Evolutionary conservation across 2,329 filamentous ascomycete genomes (phyloP).

Genomic region (Pseudogymnoascus sp.): DNA sequence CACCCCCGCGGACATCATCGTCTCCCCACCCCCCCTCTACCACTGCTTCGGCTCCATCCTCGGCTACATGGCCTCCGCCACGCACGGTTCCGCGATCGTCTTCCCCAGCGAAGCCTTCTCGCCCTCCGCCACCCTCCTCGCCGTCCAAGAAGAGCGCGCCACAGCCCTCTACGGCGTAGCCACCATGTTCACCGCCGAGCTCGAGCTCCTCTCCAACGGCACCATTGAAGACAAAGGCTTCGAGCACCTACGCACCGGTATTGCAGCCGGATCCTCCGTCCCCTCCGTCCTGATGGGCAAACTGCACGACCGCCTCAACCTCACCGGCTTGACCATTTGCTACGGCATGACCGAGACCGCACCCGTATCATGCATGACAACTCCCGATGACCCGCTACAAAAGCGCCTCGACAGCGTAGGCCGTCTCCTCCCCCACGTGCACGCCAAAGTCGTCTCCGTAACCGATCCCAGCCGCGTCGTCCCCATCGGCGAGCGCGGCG

Average conservation of each 20-base stretch:
- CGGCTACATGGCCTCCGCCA: conserved; percentile 93
- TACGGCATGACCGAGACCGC: conserved; percentile 44
- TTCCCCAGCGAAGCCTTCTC: conserved; percentile 86
- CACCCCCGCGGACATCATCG: conserved; percentile 62
- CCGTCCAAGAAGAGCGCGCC: conserved; percentile 38
- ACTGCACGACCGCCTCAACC: conserved; percentile 63
- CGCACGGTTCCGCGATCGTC: conserved; percentile 67
- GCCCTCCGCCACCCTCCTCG: conserved; percentile 57
- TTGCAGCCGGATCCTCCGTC: conserved; percentile 79
- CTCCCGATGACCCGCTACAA: conserved; percentile 55
- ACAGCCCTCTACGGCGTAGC: conserved; percentile 77
- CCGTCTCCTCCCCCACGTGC: conserved; percentile 72
- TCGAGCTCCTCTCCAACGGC: conserved; percentile 61
- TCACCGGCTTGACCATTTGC: conserved; percentile 81
- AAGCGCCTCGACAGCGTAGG: conserved; percentile 67
- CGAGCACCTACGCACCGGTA: conserved; percentile 70
- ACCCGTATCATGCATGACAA: conserved; percentile 56
- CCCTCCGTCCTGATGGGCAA: conserved; percentile 72
- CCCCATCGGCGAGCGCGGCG: conserved; percentile 59
- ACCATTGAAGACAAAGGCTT: conserved; percentile 42
- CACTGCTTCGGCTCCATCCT: conserved; percentile 86
- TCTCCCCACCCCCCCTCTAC: conserved; percentile 79
- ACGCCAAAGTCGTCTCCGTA: conserved; percentile 67
- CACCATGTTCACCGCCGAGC: conserved; percentile 88
- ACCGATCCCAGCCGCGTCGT: conserved; percentile 50